Evolutionary conservation across 169 alveolate species (phyloP), one percentile per base, ranked within the genome.

Genomic region (Plasmodium vivax): DNA sequence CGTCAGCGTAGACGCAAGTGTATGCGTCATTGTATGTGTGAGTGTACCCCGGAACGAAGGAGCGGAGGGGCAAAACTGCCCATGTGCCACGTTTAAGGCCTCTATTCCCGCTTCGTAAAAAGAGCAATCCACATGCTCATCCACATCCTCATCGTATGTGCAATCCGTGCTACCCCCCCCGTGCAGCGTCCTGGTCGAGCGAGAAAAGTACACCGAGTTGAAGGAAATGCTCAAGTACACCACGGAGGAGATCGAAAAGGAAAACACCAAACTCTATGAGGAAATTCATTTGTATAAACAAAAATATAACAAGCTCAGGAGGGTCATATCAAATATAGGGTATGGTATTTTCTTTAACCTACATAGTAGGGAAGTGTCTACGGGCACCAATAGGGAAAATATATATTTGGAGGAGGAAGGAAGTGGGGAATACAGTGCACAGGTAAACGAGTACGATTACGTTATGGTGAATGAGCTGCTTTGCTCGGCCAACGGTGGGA

Each of bases 191-290:
- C 58, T 81, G 56, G 47, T 82, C 36, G 95, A 91, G 43, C 79
- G 95, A 7, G 95, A 91, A 73, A 91, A 91, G 58, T 82, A 82
- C 77, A 82, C 41, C 1, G 95, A 91, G 56, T 23, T 91, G 43
- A 91, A 91, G 62, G 95, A 91, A 16, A 71, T 91, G 92, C 34
- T 91, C 23, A 81, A 91, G n/a, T 91, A 91, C 71, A 91, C 95
- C 14, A 91, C 95, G 1, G 91, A 81, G 54, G 95, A 91, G 23
- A 91, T 91, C 54, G 95, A 91, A 72, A 91, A 91, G 47, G 95
- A 91, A 41, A 91, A 91, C 34, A 51, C 51, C 12, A 91, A 75
- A 45, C 75, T 91, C 54, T 91, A 91, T 77, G 85, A 91, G 30
- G 95, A 91, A 82, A 71, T 91, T 72, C 54, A 79, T 91, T 43